Base-by-base conservation (phyloP, 805 yeast species). In the Wickerhamomyces canadensis region DNA sequence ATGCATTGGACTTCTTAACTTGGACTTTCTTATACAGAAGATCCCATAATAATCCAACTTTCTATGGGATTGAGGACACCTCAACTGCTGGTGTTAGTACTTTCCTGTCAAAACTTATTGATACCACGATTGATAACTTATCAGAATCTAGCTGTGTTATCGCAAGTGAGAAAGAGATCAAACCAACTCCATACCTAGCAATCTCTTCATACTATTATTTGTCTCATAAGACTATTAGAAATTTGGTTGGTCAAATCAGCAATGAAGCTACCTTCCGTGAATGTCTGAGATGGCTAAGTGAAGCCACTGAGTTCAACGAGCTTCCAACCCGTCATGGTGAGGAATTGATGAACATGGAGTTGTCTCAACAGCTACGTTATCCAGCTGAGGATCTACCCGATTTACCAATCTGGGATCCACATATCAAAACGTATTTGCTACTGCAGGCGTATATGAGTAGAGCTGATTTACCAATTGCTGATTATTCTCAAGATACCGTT, bases 1-100 rank as follows among this genome's bases (percentile, higher is more conserved):
- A 93, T 59, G 98, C 93, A 27, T 80, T 93, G 7, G 87, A 83
- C 45, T 93, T 98, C 96, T 68, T 93, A 19, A 97, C 97, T 2
- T 93, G 94, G 58, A 93, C 98, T 0, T 93, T 93, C 55, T 66
- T 93, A 69, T 81, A 74, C 63, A 96, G 93, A 14, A 69, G 99
- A 40, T 93, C 93, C 93, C 78, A 82, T 39, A 83, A 87, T 54
- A 91, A 88, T 47, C 98, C 99, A 4, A 80, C 89, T 50, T 81
- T 82, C 0, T 94, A 93, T 54, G 96, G 93, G 15, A 76, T 94
- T 34, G 84, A 78, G 25, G 78, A 76, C 35, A 76, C 91, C 76
- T 73, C 91, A 13, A 64, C 80, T 5, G 69, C 72, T 0, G 94
- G 97, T 2, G 96, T 96, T 0, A 67, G 85, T 44, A 64, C 82